A percentile compares a stretch with the other conserved stretches of the same genome.
Evolutionary conservation across 352 stramenopile genomes (phyloP).

Genomic region (Pythium sukuiense): DNA sequence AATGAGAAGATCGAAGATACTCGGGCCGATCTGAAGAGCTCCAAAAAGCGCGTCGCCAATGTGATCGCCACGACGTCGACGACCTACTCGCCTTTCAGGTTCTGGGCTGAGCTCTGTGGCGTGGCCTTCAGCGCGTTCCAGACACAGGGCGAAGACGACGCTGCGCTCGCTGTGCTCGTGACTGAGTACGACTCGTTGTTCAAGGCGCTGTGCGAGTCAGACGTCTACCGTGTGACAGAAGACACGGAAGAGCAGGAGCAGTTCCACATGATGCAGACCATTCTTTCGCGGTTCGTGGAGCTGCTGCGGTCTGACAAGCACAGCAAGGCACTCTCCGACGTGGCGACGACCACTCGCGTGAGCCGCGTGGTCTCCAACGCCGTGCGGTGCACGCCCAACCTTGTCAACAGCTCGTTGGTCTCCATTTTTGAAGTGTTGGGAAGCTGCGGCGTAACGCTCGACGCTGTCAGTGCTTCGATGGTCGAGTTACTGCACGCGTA

Average conservation of each 20-base stretch:
- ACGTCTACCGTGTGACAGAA: constrained; percentile 86
- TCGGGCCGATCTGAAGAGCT: constrained; percentile 69
- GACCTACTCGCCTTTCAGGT: constrained; percentile 83
- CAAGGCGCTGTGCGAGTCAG: constrained; percentile 53
- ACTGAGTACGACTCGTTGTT: constrained; percentile 66
- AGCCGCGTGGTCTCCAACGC: constrained; percentile 61
- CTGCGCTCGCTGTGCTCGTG: constrained; percentile 38
- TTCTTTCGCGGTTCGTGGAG: constrained; percentile 56
- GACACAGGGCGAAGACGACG: constrained; percentile 6
- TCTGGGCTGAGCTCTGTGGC: constrained; percentile 82
- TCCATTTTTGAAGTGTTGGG: constrained; percentile 66
- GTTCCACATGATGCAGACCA: constrained; percentile 77
- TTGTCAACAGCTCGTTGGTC: constrained; percentile 63
- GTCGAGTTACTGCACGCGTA: constrained; percentile 70
- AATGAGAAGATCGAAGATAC: constrained; percentile 71
- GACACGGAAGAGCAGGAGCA: constrained; percentile 81
- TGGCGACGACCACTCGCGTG: constrained; percentile 12
- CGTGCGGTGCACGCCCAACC: constrained; percentile 73
- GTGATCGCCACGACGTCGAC: constrained; percentile 77
- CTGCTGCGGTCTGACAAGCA: constrained; percentile 19
- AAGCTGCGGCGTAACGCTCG: constrained; percentile 11
- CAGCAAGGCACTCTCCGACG: constrained; percentile 1
- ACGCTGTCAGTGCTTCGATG: constrained; percentile 39
- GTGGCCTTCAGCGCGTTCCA: constrained; percentile 54
- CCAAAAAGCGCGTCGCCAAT: constrained; percentile 68